These are phyloP conservation scores for Nicotiana attenuata DNA, from an alignment of 257 asterid genomes.

Conservation along the genomic window DNA sequence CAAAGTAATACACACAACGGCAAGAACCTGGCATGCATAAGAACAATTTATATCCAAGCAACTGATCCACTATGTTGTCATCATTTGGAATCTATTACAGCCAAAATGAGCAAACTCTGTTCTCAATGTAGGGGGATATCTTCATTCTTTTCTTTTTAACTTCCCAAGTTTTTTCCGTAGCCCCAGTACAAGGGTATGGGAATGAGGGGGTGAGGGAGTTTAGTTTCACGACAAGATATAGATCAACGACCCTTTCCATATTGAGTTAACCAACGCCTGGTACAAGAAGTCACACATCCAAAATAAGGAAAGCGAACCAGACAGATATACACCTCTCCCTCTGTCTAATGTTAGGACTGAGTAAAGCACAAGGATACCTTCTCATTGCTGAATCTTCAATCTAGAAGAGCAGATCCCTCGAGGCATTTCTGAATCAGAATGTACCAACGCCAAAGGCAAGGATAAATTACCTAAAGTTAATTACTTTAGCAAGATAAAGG, in stretches of 20 bases:
- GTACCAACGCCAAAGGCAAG: constrained; percentile 6
- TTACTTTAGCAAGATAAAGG: no score
- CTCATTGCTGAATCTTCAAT: constrained; percentile 1
- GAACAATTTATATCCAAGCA: background rate
- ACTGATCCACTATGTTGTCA: background rate
- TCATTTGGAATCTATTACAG: background rate
- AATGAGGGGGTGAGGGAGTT: background rate
- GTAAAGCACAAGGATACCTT: background rate
- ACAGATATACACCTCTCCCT: background rate
- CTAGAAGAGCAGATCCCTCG: background rate
- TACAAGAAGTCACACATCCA: background rate
- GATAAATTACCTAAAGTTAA: background rate
- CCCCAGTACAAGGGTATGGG: background rate
- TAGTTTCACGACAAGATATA: background rate
- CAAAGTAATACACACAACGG: background rate
- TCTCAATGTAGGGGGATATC: background rate
- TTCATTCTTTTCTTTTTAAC: background rate
- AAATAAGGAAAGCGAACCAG: background rate
- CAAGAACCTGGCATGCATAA: background rate
- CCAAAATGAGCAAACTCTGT: background rate
- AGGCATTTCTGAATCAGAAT: constrained; percentile 1
- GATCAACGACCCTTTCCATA: background rate
- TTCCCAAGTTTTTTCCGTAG: background rate
- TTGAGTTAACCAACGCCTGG: constrained; percentile 4
- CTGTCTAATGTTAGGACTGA: background rate